Base-by-base conservation (phyloP, 148 eudicot species). In the Persicaria tinctoria region DNA sequence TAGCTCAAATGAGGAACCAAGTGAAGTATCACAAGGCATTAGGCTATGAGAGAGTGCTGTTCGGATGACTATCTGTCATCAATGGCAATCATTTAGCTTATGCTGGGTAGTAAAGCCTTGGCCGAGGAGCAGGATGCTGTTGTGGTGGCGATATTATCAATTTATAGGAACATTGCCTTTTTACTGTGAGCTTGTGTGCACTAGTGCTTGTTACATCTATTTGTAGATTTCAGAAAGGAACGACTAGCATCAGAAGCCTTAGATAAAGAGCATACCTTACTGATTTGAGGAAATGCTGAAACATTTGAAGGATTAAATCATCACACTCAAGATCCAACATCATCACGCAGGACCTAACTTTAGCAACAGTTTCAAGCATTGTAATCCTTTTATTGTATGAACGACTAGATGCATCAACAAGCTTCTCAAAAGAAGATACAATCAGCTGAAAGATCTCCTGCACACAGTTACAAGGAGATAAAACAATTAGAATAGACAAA, bases 251-350 rank as follows among this genome's bases (percentile, higher is more conserved):
- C 17, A 77, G 57, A 47, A 3, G 55, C 74, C 74, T 50, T 45
- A 32, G 44, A 73, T 38, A 73, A 20, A 68, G 53, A 47, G 4
- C 72, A 57, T 85, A 96, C 99, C 97, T 87, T 79, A 96, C 85
- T 7, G 90, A 74, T 77, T 78, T 82, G 59, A 96, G 79, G 74
- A 96, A 96, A 74, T 86, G 89, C 47, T 85, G 85, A 81, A 96
- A 96, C 99, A 96, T 92, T 80, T 92, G 86, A 17, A 79, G 73
- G 72, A 96, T 88, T 76, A 96, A 78, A 54, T 69, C 80, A 72
- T 96, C 97, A 76, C 97, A 92, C 79, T 96, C 97, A 47, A 96
- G 89, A 83, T 96, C 99, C 84, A 96, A 60, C 99, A 96, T 96
- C 84, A 96, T 87, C n/a, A 96, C 93, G 82, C 99, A 96, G 11